Conservation (phyloP, 805 yeast genomes). For the Millerago galiae region DNA sequence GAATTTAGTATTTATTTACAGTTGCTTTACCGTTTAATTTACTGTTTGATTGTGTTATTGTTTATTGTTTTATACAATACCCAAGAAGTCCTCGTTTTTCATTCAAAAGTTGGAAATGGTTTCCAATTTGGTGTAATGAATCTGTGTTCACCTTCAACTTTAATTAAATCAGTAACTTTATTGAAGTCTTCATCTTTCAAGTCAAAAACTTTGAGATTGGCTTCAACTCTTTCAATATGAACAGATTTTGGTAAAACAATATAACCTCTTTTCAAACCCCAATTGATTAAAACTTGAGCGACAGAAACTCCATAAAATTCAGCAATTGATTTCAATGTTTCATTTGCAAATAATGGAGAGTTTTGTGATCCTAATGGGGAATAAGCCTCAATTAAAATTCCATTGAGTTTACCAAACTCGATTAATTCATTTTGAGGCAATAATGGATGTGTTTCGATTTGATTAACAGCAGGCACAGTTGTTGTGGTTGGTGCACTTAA, state of each 20-base stretch:
- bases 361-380: conserved; percentile 16
- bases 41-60: no score
- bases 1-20: no score
- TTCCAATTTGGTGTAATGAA: conserved; percentile 14
- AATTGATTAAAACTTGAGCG: conserved; percentile 48
- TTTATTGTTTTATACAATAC: no score
- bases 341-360: conserved; percentile 25
- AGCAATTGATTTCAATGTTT: conserved; percentile 37
- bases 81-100: neutral
- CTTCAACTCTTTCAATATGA: conserved; percentile 33
- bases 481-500: conserved; percentile 9
- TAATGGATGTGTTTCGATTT: conserved; percentile 20
- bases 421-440: conserved; percentile 17
- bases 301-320: conserved; percentile 34
- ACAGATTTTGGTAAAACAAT: conserved; percentile 48
- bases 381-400: conserved; percentile 15
- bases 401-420: conserved; percentile 10
- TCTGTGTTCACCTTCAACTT: conserved; percentile 26
- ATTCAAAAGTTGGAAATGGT: conserved; percentile 33
- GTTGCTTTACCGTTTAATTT: no score
- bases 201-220: conserved; percentile 21
- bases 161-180: conserved; percentile 20
- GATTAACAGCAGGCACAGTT: conserved; percentile 17
- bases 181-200: conserved; percentile 20
- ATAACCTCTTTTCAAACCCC: conserved; percentile 55